These are phyloP conservation scores for Naganishia randhawae DNA, from an alignment of 768 basidiomycete genomes.

Conservation along the genomic window DNA sequence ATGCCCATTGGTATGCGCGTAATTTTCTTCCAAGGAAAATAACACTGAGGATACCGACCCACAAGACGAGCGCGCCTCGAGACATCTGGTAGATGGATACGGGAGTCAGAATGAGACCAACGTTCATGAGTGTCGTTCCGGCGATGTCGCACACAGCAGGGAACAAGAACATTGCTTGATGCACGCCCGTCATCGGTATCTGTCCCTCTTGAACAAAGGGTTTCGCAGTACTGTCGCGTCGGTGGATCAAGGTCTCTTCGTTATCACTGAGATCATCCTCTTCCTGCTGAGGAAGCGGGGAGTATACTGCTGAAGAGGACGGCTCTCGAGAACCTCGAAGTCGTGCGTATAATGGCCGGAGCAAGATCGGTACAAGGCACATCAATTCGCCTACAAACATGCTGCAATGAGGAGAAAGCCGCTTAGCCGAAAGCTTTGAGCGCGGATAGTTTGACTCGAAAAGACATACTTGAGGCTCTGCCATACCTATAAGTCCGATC, in stretches of 20 bases:
- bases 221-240: neutral
- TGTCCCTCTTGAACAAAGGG: neutral
- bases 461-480: conserved; percentile 46
- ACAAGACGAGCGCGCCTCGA: conserved; percentile 79
- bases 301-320: neutral
- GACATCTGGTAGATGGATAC: conserved; percentile 96
- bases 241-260: neutral
- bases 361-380: conserved; percentile 45
- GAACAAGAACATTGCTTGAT: conserved; percentile 66
- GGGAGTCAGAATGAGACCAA: conserved; percentile 90
- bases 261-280: conserved; percentile 21
- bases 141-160: conserved; percentile 86
- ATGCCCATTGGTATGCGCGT: conserved; percentile 90
- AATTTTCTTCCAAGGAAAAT: conserved; percentile 80
- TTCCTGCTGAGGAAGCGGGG: conserved; percentile 27
- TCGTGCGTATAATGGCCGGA: conserved; percentile 24
- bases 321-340: neutral
- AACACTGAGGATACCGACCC: conserved; percentile 86
- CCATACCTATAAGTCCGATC: conserved; percentile 41
- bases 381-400: conserved; percentile 81
- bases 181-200: neutral
- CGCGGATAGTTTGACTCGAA: neutral
- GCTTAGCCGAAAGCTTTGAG: conserved; percentile 11
- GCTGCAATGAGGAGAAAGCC: conserved; percentile 33
- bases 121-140: conserved; percentile 77